Evolutionary conservation across 345 rosid species (phyloP), one percentile per base, ranked within the genome.

Genomic region (Camelina laxa): DNA sequence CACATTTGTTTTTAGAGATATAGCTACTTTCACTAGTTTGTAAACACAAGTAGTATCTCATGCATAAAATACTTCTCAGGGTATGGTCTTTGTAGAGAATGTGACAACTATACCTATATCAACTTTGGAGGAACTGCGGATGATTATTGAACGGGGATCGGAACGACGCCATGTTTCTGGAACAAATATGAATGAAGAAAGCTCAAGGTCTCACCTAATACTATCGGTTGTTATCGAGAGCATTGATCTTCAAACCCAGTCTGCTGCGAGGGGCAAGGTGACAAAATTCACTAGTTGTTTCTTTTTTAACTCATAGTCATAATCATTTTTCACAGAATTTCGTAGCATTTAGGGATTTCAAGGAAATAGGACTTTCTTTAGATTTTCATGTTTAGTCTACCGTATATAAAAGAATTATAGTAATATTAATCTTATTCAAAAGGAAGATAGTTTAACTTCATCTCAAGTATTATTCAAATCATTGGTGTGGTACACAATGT

Each of bases 101-200:
- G 93, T 82, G 59, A 90, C 97, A 12, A 83, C 89, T 42, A 50
- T 89, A 12, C 75, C 92, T 19, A 84, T 95, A 61, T 84, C 99
- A 66, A 85, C 89, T 31, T 79, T 82, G 59, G 97, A 95, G 60
- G 97, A 92, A 78, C 56, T 95, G 31, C 82, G 85, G 59, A 78
- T 51, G 60, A 90, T 95, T 62, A 87, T 92, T 67, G 87, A 89
- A 62, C 82, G 85, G 72, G 99, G 99, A 67, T 90, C 91, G 51
- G 97, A 92, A 55, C 87, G 60, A 68, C 74, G 99, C 33, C 99
- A 95, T 79, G 89, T 82, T 10, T 90, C 93, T 38, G 97, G 90
- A 70, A 95, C 99, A 63, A 93, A 87, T 35, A 95, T 95, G 99
- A 95, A 92, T 73, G 97, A 87, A 77, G 93, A 95, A 80, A 95